Conservation (phyloP, 805 yeast genomes). For the Metschnikowia orientalis region DNA sequence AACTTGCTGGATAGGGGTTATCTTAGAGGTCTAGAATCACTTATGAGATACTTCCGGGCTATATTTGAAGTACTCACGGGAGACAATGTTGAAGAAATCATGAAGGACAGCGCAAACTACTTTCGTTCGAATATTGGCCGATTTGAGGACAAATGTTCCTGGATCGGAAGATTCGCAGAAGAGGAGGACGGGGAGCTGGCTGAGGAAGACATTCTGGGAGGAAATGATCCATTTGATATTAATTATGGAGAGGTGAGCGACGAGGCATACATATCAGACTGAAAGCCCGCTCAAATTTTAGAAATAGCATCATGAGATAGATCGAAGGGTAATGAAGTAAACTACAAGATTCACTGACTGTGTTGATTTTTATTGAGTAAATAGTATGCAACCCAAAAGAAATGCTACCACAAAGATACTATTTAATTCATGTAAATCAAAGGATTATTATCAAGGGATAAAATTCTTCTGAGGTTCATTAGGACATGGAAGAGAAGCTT, state of each 20-base stretch:
- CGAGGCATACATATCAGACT: conserved; percentile 17
- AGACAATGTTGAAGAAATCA: conserved; percentile 20
- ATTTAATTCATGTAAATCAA: conserved; percentile 14
- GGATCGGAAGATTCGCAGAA: conserved; percentile 14
- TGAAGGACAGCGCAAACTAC: conserved; percentile 3
- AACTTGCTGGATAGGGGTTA: conserved; percentile 75
- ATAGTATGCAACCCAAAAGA: conserved; percentile 23
- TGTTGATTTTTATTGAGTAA: conserved; percentile 21
- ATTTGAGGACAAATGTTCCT: conserved; percentile 6
- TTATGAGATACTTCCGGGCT: conserved; percentile 58
- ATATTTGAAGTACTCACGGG: conserved; percentile 56
- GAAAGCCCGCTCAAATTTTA: neutral
- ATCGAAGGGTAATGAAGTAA: no score
- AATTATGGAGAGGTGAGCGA: conserved; percentile 10
- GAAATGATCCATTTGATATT: conserved; percentile 14
- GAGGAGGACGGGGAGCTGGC: conserved; percentile 10
- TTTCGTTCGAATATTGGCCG: conserved; percentile 3
- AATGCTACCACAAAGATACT: conserved; percentile 19
- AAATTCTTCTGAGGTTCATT: conserved; percentile 18
- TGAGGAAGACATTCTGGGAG: conserved; percentile 1
- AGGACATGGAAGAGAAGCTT: conserved; percentile 26
- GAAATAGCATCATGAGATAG: neutral
- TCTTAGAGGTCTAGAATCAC: conserved; percentile 71
- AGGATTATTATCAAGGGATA: conserved; percentile 17
- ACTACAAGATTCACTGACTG: no score